Evolutionary conservation across 2,329 filamentous ascomycete genomes (phyloP).

Genomic region (Pseudogymnoascus sp.): DNA sequence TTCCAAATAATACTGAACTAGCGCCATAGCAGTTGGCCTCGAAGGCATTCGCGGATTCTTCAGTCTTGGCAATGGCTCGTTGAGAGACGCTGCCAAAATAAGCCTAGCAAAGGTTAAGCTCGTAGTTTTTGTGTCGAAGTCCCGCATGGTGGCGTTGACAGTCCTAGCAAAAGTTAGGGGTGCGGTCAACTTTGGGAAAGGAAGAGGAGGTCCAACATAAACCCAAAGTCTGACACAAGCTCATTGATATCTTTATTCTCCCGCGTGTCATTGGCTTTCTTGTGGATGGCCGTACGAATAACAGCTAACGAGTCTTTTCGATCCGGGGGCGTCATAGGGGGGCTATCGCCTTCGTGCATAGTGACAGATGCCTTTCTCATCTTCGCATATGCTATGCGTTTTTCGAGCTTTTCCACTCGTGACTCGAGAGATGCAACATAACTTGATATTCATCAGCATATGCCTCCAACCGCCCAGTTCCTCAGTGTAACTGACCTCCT

Average conservation of each 20-base stretch:
- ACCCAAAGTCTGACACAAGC: slow-evolving; percentile 87
- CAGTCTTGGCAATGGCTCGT: slow-evolving; percentile 59
- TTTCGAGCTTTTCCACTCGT: slow-evolving; percentile 79
- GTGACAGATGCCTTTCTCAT: slow-evolving; percentile 63
- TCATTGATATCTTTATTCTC: slow-evolving; percentile 87
- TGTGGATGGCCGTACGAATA: slow-evolving; percentile 54
- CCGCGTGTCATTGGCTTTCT: slow-evolving; percentile 52
- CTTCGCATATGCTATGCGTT: slow-evolving; percentile 60
- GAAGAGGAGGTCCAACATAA: slow-evolving; percentile 51
- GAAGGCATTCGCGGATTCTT: slow-evolving; percentile 58
- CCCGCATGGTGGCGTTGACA: slow-evolving; percentile 87
- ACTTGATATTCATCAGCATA: slow-evolving; percentile 32
- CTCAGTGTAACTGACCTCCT: slow-evolving; percentile 52
- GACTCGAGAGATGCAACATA: slow-evolving; percentile 95
- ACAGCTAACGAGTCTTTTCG: slow-evolving; percentile 55
- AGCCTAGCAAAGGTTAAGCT: slow-evolving; percentile 90
- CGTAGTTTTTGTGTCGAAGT: slow-evolving; percentile 81
- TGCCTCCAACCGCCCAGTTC: neutral
- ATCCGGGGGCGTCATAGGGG: slow-evolving; percentile 38
- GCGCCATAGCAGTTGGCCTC: slow-evolving; percentile 55
- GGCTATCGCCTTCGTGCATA: slow-evolving; percentile 50
- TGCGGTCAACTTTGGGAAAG: neutral
- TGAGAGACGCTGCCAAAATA: slow-evolving; percentile 72
- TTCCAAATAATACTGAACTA: slow-evolving; percentile 77
- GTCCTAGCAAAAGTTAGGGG: slow-evolving; percentile 45